Base-by-base conservation (phyloP, 768 basidiomycete genomes). In the Cystoderma amianthinum region DNA sequence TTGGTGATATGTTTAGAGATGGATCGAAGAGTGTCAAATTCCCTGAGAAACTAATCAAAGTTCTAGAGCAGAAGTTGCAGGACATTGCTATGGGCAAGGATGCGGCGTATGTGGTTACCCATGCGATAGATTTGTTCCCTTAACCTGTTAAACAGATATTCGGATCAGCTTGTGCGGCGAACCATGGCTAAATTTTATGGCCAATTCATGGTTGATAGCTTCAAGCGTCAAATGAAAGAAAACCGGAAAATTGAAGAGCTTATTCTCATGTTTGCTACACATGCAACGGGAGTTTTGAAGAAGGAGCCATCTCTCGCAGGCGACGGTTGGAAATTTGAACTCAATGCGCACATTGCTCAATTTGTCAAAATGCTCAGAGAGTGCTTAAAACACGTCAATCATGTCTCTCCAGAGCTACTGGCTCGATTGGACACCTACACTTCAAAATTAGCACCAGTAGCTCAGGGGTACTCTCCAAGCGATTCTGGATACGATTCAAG, bases 181-280 rank as follows among this genome's bases (percentile, higher is more conserved):
- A 91, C 89, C 1, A 85, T 95, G 72, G 94, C 84, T 42, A 83
- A 86, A 23, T 97, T 97, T 61, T 97, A 93, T 58, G 85, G 84
- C 10, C 88, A 91, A 46, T 90, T 88, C 60, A 80, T 83, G 60
- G 81, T 87, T 44, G 85, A 90, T 19, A 73, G 71, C 28, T 95
- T 96, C 68, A 81, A 85, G 43, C 75, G 79, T 24, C 87, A 93
- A 52, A 85, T 97, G 80, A 90, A 91, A 62, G 94, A 97, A 59
- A 94, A 90, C 59, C 77, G 96, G 35, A 96, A 95, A 67, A 89
- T 97, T 28, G 96, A 99, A 64, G 93, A 97, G 48, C 82, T 99
- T 41, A 95, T 99, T 44, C 72, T 99, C 39, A 87, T 88, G 74
- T 97, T 97, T 54, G 94, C 94, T 9, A 88, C 93, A 1, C 82